Evolutionary conservation across 768 basidiomycete genomes (phyloP).

Genomic region (Russula ochroleuca): DNA sequence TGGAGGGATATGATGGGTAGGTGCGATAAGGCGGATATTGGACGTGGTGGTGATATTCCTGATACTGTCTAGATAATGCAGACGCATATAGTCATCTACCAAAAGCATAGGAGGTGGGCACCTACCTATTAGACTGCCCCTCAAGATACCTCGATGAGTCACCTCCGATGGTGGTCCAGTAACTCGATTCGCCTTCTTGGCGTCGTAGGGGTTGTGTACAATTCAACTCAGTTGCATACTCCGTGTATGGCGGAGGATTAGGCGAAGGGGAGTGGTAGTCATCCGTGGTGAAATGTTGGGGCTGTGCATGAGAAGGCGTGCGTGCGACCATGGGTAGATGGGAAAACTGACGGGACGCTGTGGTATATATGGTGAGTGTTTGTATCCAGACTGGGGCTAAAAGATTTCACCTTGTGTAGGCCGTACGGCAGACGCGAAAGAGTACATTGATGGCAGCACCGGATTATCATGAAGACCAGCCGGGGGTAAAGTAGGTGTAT

Average conservation of each 20-base stretch:
- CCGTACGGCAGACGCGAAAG: constrained; percentile 73
- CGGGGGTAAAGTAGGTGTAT: constrained; percentile 27
- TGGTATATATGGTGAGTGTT: constrained; percentile 20
- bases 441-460: constrained; percentile 60
- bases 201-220: constrained; percentile 51
- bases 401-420: constrained; percentile 58
- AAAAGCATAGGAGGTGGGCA: neutral
- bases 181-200: constrained; percentile 46
- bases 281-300: constrained; percentile 44
- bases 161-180: constrained; percentile 61
- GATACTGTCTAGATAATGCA: constrained; percentile 26
- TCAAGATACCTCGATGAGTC: constrained; percentile 59
- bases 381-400: constrained; percentile 5
- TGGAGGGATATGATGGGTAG: constrained; percentile 51
- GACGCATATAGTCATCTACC: constrained; percentile 23
- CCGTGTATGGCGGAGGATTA: constrained; percentile 54
- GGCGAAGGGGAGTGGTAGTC: constrained; percentile 32
- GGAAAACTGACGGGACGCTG: constrained; percentile 64
- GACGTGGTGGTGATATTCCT: constrained; percentile 35
- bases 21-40: constrained; percentile 43
- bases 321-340: constrained; percentile 55
- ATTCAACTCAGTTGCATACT: constrained; percentile 59
- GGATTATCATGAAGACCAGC: constrained; percentile 67
- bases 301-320: constrained; percentile 55
- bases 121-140: constrained; percentile 36